Conservation (phyloP, 2,329 filamentous ascomycete species). For the Trichothecium roseum region DNA sequence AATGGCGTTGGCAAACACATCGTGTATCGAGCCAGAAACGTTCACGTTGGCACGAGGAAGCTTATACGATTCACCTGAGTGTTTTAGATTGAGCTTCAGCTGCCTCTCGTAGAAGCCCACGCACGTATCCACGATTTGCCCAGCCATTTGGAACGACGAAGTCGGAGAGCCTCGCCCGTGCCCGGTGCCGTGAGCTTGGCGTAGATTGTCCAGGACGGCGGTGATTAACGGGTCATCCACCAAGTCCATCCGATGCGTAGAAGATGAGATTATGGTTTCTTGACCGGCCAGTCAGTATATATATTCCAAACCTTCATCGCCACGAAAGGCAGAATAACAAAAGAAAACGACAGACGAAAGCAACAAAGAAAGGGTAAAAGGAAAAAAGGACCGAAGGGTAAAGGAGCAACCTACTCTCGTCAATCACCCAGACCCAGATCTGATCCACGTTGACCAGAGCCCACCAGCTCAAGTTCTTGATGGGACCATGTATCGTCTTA, state of each 20-base stretch:
- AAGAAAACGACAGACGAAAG: too few species aligned
- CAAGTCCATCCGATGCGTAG: not conserved
- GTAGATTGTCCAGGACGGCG: constrained; percentile 1
- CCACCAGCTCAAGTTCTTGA: not conserved
- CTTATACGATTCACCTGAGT: not conserved
- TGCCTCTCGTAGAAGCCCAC: constrained; percentile 7
- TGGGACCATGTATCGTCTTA: constrained; percentile 1
- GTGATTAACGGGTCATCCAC: too few species aligned
- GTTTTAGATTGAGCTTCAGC: too few species aligned
- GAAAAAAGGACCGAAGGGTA: not conserved
- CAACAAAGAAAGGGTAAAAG: too few species aligned
- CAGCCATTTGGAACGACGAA: constrained; percentile 6
- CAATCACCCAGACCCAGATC: constrained; percentile 10
- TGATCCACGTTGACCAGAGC: constrained; percentile 8
- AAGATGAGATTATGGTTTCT: not conserved
- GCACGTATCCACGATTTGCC: constrained; percentile 8
- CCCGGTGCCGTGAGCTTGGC: not conserved
- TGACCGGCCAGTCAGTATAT: too few species aligned
- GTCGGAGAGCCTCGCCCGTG: not conserved
- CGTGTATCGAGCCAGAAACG: not conserved
- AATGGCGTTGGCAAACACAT: constrained; percentile 3
- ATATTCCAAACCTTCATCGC: not conserved
- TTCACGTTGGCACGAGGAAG: not conserved
- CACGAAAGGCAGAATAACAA: too few species aligned
- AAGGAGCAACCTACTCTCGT: constrained; percentile 4